phyloP scores from a whole-genome alignment of 1,139 yeast genomes.

The Taphrina wiesneri region DNA sequence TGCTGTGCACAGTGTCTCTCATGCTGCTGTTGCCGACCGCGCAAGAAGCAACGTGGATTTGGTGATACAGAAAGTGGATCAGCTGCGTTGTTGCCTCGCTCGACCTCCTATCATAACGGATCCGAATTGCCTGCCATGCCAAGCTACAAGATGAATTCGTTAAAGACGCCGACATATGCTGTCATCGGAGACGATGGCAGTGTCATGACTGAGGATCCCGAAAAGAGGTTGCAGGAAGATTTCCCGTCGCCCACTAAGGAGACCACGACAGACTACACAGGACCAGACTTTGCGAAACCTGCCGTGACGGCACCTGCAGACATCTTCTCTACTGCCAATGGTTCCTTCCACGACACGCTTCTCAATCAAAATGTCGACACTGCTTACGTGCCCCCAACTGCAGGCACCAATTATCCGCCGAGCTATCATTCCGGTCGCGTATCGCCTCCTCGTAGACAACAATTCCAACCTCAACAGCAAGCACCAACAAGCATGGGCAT shows the following conservation, averaged over 20 bases:
- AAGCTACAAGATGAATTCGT: constrained; percentile 20
- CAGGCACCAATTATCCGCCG: neutral
- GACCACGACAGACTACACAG: neutral
- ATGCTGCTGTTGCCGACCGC: constrained; percentile 31
- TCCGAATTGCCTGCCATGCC: constrained; percentile 28
- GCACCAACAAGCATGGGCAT: neutral
- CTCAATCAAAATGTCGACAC: neutral
- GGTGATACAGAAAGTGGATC: constrained; percentile 13
- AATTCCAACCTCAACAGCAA: constrained; percentile 2
- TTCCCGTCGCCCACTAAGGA: constrained; percentile 11
- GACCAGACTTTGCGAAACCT: constrained; percentile 4
- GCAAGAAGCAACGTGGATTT: constrained; percentile 3
- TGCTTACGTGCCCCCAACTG: neutral
- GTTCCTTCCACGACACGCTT: constrained; percentile 4
- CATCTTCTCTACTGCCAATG: neutral
- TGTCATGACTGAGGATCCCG: constrained; percentile 27
- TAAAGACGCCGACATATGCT: constrained; percentile 26
- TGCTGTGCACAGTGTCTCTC: constrained; percentile 32
- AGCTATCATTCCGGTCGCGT: neutral
- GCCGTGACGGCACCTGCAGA: neutral
- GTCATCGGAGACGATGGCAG: constrained; percentile 33
- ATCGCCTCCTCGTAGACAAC: constrained; percentile 14
- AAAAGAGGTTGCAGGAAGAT: constrained; percentile 13
- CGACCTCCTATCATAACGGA: constrained; percentile 13
- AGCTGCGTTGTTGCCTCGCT: constrained; percentile 6